A percentile compares a stretch with the other conserved stretches of the same genome.
phyloP scores from a whole-genome alignment of 768 basidiomycete species.

The Sarcodon sp. region DNA sequence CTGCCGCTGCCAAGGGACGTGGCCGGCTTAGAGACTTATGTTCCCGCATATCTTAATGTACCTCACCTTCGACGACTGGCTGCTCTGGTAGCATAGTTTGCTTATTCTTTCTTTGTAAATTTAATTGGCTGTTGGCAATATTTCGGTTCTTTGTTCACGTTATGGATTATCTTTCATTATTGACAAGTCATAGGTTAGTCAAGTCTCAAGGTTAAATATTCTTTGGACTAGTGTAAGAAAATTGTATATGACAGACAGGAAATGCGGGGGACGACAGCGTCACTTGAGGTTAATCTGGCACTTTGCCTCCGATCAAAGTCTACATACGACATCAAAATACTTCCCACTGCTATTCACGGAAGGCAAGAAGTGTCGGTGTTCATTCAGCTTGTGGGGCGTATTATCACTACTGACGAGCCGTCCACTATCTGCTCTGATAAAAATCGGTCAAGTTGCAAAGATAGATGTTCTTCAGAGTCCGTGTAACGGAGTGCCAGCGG shows the following conservation, averaged over 20 bases:
- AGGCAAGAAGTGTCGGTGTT: too few species aligned
- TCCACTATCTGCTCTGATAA: slow-evolving; percentile 43
- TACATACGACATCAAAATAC: too few species aligned
- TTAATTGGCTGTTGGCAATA: neutral
- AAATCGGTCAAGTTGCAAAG: slow-evolving; percentile 33
- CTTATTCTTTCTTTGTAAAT: slow-evolving; percentile 4
- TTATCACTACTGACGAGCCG: slow-evolving; percentile 20
- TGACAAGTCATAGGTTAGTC: slow-evolving; percentile 7
- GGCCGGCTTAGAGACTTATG: slow-evolving; percentile 91
- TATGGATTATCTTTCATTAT: slow-evolving; percentile 2
- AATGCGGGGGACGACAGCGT: slow-evolving; percentile 1
- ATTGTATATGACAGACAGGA: neutral
- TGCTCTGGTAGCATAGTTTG: slow-evolving; percentile 61
- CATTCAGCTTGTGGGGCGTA: neutral
- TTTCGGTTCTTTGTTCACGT: slow-evolving; percentile 1
- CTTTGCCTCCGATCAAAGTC: slow-evolving; percentile 2
- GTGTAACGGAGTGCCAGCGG: slow-evolving; percentile 17
- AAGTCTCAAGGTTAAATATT: too few species aligned
- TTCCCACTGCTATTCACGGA: too few species aligned
- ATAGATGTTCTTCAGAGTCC: slow-evolving; percentile 12
- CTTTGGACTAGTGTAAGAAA: too few species aligned
- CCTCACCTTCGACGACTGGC: slow-evolving; percentile 82
- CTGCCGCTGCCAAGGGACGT: slow-evolving; percentile 90
- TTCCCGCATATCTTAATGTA: slow-evolving; percentile 84
- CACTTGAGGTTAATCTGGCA: slow-evolving; percentile 2